A percentile compares a stretch with the other conserved stretches of the same genome.
These are phyloP conservation scores for Colletotrichum shisoi DNA, from an alignment of 2,329 filamentous ascomycete genomes.

Conservation along the genomic window DNA sequence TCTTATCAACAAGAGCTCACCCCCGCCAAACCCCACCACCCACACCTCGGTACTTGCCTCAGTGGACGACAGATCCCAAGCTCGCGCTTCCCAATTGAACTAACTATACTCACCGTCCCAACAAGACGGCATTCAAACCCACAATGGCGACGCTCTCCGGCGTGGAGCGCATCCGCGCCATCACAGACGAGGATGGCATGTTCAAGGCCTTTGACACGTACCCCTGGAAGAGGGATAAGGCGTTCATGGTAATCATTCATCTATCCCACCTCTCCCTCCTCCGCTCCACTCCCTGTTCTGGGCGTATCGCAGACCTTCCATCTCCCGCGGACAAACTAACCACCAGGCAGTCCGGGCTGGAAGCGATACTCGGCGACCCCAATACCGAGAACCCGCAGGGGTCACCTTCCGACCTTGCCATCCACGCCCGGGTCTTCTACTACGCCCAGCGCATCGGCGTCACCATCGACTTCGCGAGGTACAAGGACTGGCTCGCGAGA, in stretches of 20 bases:
- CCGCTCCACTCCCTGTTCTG: too few relatives aligned
- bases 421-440: slow-evolving; percentile 74
- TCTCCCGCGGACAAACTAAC: background rate
- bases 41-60: slow-evolving; percentile 6
- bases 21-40: slow-evolving; percentile 12
- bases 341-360: slow-evolving; percentile 62
- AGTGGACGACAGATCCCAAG: background rate
- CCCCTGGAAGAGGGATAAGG: slow-evolving; percentile 71
- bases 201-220: slow-evolving; percentile 71
- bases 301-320: too few relatives aligned
- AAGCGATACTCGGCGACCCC: slow-evolving; percentile 69
- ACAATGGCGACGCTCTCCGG: slow-evolving; percentile 43
- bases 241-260: slow-evolving; percentile 67
- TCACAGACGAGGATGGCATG: slow-evolving; percentile 53
- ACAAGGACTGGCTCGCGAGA: slow-evolving; percentile 68
- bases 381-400: slow-evolving; percentile 52
- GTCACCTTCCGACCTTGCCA: slow-evolving; percentile 65
- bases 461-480: slow-evolving; percentile 70
- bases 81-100: background rate
- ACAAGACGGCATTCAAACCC: background rate
- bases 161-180: slow-evolving; percentile 51
- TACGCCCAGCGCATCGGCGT: slow-evolving; percentile 61
- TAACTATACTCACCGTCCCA: background rate
- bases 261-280: too few relatives aligned
- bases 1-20: slow-evolving; percentile 16